phyloP scores from a whole-genome alignment of 352 stramenopile genomes.

The Thalassiosira mediterranea region DNA sequence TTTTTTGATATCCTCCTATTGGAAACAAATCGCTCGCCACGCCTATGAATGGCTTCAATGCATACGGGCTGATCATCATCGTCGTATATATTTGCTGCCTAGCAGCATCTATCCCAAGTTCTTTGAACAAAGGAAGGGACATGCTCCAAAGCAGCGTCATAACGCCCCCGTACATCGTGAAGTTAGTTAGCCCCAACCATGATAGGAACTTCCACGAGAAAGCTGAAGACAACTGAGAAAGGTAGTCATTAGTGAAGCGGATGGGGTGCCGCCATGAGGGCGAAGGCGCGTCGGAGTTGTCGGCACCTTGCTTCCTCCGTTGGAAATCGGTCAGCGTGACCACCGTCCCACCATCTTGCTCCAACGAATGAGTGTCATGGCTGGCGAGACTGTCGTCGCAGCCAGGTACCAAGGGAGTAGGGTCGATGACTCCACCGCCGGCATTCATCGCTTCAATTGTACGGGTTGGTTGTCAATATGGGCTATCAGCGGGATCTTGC shows the following conservation, averaged over 20 bases:
- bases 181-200: conserved; percentile 31
- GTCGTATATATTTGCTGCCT: conserved; percentile 37
- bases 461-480: too few species aligned
- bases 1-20: conserved; percentile 39
- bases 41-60: conserved; percentile 48
- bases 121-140: conserved; percentile 40
- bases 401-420: background rate
- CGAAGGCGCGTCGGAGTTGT: background rate
- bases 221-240: conserved; percentile 15
- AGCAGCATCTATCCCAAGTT: conserved; percentile 36
- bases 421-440: background rate
- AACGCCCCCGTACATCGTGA: conserved; percentile 19
- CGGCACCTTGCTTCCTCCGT: background rate
- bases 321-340: conserved; percentile 4
- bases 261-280: conserved; percentile 18
- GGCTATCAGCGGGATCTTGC: too few species aligned
- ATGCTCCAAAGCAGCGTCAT: conserved; percentile 12
- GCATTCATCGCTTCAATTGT: too few species aligned
- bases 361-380: background rate
- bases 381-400: too few species aligned
- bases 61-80: conserved; percentile 30
- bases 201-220: conserved; percentile 42
- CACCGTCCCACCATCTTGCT: background rate
- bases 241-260: conserved; percentile 20
- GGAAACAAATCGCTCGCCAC: conserved; percentile 33